Base-by-base conservation (phyloP, 495 filamentous ascomycete genomes). In the Chlorociboria aeruginascens region DNA sequence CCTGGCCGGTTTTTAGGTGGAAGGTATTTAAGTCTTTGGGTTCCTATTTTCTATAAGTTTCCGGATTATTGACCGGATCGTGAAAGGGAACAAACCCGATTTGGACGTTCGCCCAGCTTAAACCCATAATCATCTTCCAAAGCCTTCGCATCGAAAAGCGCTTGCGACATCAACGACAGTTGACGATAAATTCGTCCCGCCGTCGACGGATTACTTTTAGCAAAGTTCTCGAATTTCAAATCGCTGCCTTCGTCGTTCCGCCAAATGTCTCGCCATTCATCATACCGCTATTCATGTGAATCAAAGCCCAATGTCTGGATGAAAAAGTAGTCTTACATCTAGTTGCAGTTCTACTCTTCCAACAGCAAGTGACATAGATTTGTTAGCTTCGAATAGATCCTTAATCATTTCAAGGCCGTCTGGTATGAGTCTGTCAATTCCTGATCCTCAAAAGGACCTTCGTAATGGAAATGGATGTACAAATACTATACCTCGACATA, bases 261-360 rank as follows among this genome's bases (percentile, higher is more conserved):
- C 56, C 56, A 58, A n/a, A 55, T 50, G 14, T 55, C 56, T 41
- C 52, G 47, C 56, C 56, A 58, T 45, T 58, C 40, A 44, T 58
- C 52, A 40, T 37, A 58, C 40, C 42, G 16, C 56, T 58, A 32
- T 31, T 52, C 47, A 50, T 40, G 49, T 50, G 43, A 46, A 34
- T 13, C 32, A 29, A 47, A 8, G 13, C 32, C 20, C 29, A 10
- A 28, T 31, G 13, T 34, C 31, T 25, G 40, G 8, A 9, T n/a
- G n/a, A 11, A 25, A 12, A 43, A 34, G 40, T 7, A 34, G 13
- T 43, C 53, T 45, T n/a, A 55, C 56, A 34, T 58, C 50, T 46
- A 37, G 20, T 43, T 58, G 56, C 14, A 58, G 12, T 17, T 58
- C 56, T n/a, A 58, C 14, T 40, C 56, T 49, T 7, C 52, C 56